phyloP scores from a whole-genome alignment of 2,329 filamentous ascomycete species.

The Neofusicoccum umdonicola region DNA sequence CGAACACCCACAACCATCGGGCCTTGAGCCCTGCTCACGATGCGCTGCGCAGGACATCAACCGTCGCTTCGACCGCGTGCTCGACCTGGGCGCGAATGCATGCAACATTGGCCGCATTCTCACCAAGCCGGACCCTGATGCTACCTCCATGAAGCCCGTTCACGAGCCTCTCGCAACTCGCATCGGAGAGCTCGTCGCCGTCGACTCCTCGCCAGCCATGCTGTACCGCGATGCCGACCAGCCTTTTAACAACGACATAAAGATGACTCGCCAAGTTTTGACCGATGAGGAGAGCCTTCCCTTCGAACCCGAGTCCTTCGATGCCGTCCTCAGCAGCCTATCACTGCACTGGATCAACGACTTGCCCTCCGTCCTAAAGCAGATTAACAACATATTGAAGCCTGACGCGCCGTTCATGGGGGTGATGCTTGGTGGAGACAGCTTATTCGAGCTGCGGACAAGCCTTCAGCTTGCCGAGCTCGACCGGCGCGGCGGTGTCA shows the following conservation, averaged over 20 bases:
- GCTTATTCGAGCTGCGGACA: conserved; percentile 87
- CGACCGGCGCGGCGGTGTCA: conserved; percentile 86
- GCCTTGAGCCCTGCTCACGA: background rate
- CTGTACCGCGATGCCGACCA: conserved; percentile 76
- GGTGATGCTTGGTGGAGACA: conserved; percentile 95
- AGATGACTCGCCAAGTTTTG: conserved; percentile 74
- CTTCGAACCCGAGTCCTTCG: conserved; percentile 74
- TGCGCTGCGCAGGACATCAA: conserved; percentile 76
- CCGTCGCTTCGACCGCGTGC: conserved; percentile 75
- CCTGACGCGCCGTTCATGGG: conserved; percentile 90
- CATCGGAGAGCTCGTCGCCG: conserved; percentile 72
- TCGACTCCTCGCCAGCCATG: conserved; percentile 74
- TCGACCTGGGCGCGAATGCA: conserved; percentile 92
- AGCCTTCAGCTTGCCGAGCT: conserved; percentile 89
- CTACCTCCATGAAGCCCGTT: conserved; percentile 59
- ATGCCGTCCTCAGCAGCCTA: conserved; percentile 84
- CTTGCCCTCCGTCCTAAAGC: conserved; percentile 76
- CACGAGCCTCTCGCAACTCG: conserved; percentile 67
- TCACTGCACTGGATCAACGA: conserved; percentile 98
- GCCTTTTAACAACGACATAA: conserved; percentile 71
- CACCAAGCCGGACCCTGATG: conserved; percentile 60
- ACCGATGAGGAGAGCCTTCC: conserved; percentile 71
- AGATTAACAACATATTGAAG: conserved; percentile 84
- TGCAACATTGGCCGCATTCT: conserved; percentile 89
- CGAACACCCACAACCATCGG: background rate